Evolutionary conservation across 768 basidiomycete genomes (phyloP).

Genomic region (Lentinula edodes): DNA sequence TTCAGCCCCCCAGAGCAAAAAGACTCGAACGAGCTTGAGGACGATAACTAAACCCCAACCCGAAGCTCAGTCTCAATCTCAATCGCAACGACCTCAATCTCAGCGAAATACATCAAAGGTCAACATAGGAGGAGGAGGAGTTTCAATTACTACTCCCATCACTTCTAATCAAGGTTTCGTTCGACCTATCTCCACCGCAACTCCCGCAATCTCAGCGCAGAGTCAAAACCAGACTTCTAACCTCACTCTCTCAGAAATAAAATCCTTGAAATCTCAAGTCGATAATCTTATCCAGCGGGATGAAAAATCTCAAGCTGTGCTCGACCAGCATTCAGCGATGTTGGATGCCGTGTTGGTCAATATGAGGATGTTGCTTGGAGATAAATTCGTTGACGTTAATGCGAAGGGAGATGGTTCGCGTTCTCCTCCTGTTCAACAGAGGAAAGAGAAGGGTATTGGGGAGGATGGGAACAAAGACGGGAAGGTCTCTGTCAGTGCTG

Average conservation of each 20-base stretch:
- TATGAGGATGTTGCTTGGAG: slow-evolving; percentile 1
- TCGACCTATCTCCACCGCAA: not conserved
- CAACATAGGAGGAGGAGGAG: not conserved
- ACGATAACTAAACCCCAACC: not conserved
- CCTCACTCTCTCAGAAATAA: not conserved
- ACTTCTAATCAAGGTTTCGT: not conserved
- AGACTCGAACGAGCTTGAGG: slow-evolving; percentile 1
- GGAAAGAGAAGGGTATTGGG: too few relatives aligned
- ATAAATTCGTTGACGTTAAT: not conserved
- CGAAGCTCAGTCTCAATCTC: not conserved
- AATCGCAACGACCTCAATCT: not conserved
- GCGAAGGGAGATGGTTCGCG: not conserved
- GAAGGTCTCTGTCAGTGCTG: not conserved
- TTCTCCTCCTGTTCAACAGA: too few relatives aligned
- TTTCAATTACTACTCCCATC: not conserved
- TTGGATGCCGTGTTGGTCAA: slow-evolving; percentile 2
- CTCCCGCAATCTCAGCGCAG: not conserved
- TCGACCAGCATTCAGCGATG: not conserved
- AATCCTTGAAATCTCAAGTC: not conserved
- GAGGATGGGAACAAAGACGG: too few relatives aligned
- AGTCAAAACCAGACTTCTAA: not conserved
- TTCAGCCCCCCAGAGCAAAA: not conserved
- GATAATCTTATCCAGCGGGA: not conserved
- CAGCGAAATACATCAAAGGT: not conserved
- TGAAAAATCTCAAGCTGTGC: not conserved